A percentile compares a stretch with the other conserved stretches of the same genome.
These are phyloP conservation scores for Angomonas deanei DNA, from an alignment of 208 protist species.

Conservation along the genomic window DNA sequence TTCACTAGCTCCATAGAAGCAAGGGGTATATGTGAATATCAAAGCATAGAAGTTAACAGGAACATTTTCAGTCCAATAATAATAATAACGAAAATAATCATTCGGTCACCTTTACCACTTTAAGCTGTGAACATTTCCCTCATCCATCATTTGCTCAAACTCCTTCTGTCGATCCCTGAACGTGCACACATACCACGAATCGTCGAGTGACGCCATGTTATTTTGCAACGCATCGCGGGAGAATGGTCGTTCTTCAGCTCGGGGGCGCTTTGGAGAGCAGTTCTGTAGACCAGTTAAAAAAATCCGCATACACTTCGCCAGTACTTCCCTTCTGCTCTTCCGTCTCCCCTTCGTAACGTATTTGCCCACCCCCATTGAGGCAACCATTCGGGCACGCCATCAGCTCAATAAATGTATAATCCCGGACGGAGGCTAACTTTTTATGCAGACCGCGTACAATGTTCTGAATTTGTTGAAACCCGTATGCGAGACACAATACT, in stretches of 20 bases:
- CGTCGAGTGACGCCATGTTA: constrained; percentile 19
- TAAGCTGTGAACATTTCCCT: constrained; percentile 60
- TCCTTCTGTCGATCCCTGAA: constrained; percentile 76
- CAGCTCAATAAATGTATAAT: constrained; percentile 94
- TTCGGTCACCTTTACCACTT: constrained; percentile 41
- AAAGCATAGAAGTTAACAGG: not conserved
- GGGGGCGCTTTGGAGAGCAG: not conserved
- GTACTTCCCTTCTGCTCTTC: not conserved
- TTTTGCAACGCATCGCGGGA: constrained; percentile 16
- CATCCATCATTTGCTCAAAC: constrained; percentile 58
- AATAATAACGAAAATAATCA: constrained; percentile 4
- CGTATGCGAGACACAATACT: constrained; percentile 89
- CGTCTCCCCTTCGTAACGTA: constrained; percentile 16
- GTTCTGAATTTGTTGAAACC: constrained; percentile 98
- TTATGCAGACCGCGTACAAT: constrained; percentile 92
- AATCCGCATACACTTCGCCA: not conserved
- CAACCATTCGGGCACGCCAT: constrained; percentile 98
- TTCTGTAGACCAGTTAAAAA: too few species aligned
- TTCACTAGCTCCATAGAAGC: too few species aligned
- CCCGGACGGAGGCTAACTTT: constrained; percentile 27
- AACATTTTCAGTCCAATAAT: constrained; percentile 1
- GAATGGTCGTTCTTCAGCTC: constrained; percentile 16
- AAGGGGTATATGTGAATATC: not conserved
- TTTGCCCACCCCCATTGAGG: constrained; percentile 97
- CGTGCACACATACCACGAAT: constrained; percentile 32